phyloP scores from a whole-genome alignment of 75 land plant species.

The Sequoia sempervirens region DNA sequence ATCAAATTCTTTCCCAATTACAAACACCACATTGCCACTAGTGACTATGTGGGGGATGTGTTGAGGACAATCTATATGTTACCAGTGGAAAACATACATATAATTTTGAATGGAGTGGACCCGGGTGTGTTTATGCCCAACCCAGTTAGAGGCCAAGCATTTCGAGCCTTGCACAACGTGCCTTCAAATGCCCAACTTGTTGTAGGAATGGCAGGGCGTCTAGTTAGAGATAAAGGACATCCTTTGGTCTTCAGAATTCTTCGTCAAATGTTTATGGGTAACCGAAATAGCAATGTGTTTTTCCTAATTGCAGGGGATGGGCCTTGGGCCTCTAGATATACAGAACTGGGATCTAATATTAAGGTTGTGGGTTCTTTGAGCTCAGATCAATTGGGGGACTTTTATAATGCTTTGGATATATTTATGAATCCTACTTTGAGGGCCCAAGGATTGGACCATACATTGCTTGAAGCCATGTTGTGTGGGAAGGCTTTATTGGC shows the following conservation, averaged over 20 bases:
- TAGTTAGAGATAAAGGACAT: constrained; percentile 77
- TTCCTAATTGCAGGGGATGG: constrained; percentile 34
- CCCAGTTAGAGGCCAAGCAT: constrained; percentile 15
- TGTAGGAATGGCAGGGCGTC: constrained; percentile 48
- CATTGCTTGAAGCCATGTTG: constrained; percentile 41
- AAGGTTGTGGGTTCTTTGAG: constrained; percentile 23
- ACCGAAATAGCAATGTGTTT: constrained; percentile 16
- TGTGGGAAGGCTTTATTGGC: constrained; percentile 53
- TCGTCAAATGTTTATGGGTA: background rate
- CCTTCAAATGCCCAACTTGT: constrained; percentile 45
- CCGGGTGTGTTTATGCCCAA: constrained; percentile 25
- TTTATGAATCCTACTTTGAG: constrained; percentile 43
- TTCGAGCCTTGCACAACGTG: constrained; percentile 39
- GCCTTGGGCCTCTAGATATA: constrained; percentile 37
- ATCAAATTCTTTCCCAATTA: constrained; percentile 57
- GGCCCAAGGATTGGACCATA: constrained; percentile 35
- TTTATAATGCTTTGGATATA: constrained; percentile 38
- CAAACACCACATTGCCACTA: constrained; percentile 67
- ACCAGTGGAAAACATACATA: constrained; percentile 55
- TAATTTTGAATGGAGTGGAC: constrained; percentile 62
- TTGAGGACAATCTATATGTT: constrained; percentile 65
- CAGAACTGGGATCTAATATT: constrained; percentile 32
- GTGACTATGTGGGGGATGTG: constrained; percentile 61
- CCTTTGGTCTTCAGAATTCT: constrained; percentile 69
- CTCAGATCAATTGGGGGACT: constrained; percentile 23